Conservation (phyloP, 1,284 basidiomycete species). For the Boletus sp. region DNA sequence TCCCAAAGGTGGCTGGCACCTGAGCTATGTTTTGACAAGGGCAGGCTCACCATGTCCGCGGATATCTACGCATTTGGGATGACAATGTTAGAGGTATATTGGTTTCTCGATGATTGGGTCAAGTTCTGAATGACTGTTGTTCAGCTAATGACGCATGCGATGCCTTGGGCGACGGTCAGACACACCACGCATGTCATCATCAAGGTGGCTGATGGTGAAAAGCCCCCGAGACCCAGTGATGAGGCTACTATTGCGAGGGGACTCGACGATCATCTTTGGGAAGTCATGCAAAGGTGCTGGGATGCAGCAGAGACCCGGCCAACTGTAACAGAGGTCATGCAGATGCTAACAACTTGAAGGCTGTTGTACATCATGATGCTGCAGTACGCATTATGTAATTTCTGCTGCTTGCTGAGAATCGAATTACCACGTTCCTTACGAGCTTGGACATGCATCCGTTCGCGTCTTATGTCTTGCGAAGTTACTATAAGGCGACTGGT, state of each 20-base stretch:
- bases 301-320: conserved; percentile 35
- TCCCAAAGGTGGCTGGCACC: conserved; percentile 51
- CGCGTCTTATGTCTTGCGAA: conserved; percentile 82
- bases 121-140: neutral
- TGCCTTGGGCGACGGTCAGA: conserved; percentile 45
- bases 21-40: conserved; percentile 49
- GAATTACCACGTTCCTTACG: neutral
- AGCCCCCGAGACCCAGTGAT: conserved; percentile 41
- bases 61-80: conserved; percentile 54
- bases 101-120: neutral
- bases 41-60: conserved; percentile 43
- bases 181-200: conserved; percentile 49
- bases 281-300: conserved; percentile 45
- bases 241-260: conserved; percentile 38
- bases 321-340: conserved; percentile 39
- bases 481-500: conserved; percentile 85
- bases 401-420: neutral
- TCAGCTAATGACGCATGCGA: conserved; percentile 48
- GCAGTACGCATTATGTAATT: conserved; percentile 21
- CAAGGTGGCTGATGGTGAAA: conserved; percentile 38
- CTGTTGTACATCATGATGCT: too few relatives aligned
- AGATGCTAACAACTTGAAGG: conserved; percentile 8
- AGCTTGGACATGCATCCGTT: conserved; percentile 67
- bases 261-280: conserved; percentile 46
- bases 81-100: conserved; percentile 49